Evolutionary conservation across 495 filamentous ascomycete genomes (phyloP).

Genomic region (Daldinia bambusicola): DNA sequence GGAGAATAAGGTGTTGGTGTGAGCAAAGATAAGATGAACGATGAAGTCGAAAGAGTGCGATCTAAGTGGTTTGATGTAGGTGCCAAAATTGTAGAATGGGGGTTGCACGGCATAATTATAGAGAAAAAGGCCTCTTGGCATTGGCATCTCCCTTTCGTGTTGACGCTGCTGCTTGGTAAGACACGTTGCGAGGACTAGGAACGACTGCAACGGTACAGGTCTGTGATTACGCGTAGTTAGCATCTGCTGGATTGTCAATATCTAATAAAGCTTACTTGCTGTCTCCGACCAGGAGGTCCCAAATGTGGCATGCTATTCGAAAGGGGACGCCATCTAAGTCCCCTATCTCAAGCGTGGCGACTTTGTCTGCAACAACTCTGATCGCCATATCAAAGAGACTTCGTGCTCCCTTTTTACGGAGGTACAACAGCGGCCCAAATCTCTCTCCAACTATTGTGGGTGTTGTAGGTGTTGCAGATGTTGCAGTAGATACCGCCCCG

Average conservation of each 20-base stretch:
- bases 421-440: too few species aligned
- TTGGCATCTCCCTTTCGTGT: background rate
- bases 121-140: constrained; percentile 13
- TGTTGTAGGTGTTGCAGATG: too few species aligned
- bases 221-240: background rate
- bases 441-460: too few species aligned
- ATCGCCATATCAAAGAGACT: constrained; percentile 42
- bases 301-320: constrained; percentile 27
- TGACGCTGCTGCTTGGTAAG: constrained; percentile 8
- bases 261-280: constrained; percentile 9
- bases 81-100: constrained; percentile 24
- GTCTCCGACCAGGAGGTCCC: constrained; percentile 23
- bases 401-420: constrained; percentile 27
- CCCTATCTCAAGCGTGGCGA: constrained; percentile 9
- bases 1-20: constrained; percentile 12
- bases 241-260: background rate
- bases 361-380: constrained; percentile 36
- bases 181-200: constrained; percentile 32
- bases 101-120: constrained; percentile 13
- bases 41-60: constrained; percentile 41
- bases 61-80: constrained; percentile 41
- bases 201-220: constrained; percentile 38
- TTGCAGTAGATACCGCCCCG: background rate
- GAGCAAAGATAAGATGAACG: constrained; percentile 44
- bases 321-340: constrained; percentile 30